Evolutionary conservation across 2,329 filamentous ascomycete genomes (phyloP), one percentile per base, ranked within the genome.

Genomic region (Penicillium occitanis): DNA sequence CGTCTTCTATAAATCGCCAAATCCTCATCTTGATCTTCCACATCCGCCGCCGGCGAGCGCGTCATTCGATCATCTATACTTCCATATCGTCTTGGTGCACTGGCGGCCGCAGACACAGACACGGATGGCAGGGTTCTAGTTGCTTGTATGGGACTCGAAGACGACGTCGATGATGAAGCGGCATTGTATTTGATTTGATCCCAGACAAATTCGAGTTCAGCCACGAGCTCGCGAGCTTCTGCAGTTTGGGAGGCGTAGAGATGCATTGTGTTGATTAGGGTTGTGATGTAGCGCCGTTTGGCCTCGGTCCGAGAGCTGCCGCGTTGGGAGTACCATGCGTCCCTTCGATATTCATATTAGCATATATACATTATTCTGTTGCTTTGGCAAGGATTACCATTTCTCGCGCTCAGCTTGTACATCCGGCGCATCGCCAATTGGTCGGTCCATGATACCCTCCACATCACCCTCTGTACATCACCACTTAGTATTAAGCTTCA

Each of bases 141-240:
- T 14, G 71, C 67, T 64, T 76, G 74, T 13, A 75, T 61, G 4
- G 75, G 75, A 48, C 53, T 57, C 73, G 73, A 7, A 42, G 65
- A 63, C 17, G 73, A 75, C 44, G 71, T 72, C 46, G 88, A 81
- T 44, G 89, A 88, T 19, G 86, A 87, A 3, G 90, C 87, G 11
- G 87, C 78, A 8, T 84, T 87, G 73, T 90, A 90, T 78, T 95
- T 96, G 72, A 99, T 94, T 77, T 98, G 95, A 72, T 97, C 93
- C 95, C 95, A 99, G 46, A 99, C 94, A 73, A 98, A 99, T 79
- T 99, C 95, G n/a, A 99, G 87, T 78, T 99, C 95, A 10, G 89
- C 85, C 44, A 98, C 93, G 46, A 99, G 85, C 78, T 96, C 93
- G 67, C 90, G 86, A 7, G 92, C 92, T 76, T 97, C 93, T 59